A percentile compares a stretch with the other conserved stretches of the same genome.
Evolutionary conservation across 345 rosid genomes (phyloP).

Genomic region (Odontarrhena argentea): DNA sequence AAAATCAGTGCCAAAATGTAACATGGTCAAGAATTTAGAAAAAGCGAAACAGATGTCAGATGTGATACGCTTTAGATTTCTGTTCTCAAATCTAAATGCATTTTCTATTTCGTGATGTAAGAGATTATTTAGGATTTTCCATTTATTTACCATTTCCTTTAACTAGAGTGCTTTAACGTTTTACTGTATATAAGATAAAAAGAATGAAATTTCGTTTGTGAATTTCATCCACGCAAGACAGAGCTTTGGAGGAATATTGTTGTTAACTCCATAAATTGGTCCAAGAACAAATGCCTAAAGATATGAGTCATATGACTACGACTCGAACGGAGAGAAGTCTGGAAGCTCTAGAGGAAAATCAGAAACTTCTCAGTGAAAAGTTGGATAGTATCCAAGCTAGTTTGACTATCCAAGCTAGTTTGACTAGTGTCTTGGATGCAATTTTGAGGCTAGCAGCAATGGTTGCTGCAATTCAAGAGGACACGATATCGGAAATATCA

Average conservation of each 20-base stretch:
- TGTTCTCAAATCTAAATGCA: background rate
- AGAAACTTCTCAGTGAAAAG: conserved; percentile 12
- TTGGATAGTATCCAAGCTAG: conserved; percentile 14
- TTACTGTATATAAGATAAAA: too few relatives aligned
- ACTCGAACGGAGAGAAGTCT: conserved; percentile 5
- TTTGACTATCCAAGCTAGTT: conserved; percentile 5
- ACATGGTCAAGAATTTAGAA: background rate
- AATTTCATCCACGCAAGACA: conserved; percentile 17
- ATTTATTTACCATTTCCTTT: background rate
- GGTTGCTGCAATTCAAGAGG: conserved; percentile 27
- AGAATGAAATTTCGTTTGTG: conserved; percentile 16
- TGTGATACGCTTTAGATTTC: conserved; percentile 7
- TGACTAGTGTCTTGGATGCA: conserved; percentile 12
- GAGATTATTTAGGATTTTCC: conserved; percentile 8
- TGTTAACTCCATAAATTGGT: background rate
- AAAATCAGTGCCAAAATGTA: conserved; percentile 22
- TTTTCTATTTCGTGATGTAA: background rate
- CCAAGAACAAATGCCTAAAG: background rate
- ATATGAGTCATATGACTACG: background rate
- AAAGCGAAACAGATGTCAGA: background rate
- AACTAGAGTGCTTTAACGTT: background rate
- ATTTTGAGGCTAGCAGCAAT: conserved; percentile 21
- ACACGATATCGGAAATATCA: background rate
- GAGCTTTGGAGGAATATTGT: background rate
- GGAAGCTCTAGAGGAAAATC: conserved; percentile 1